These are phyloP conservation scores for Ustilago bromivora DNA, from an alignment of 1,284 basidiomycete genomes.

Conservation along the genomic window DNA sequence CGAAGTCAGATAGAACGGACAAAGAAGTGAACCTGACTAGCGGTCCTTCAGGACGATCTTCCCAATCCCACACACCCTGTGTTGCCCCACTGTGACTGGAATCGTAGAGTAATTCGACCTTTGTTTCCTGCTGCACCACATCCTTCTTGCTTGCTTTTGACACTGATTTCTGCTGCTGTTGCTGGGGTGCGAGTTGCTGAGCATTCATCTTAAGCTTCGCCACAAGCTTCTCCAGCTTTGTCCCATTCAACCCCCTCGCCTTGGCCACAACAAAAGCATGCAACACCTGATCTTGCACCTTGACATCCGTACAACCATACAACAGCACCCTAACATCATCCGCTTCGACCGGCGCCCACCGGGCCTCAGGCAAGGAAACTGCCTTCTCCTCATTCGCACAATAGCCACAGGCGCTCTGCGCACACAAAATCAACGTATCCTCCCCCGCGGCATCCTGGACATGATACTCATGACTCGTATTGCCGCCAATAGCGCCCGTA, in stretches of 20 bases:
- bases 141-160: neutral
- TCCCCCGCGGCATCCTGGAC: conserved; percentile 67
- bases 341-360: conserved; percentile 19
- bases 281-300: conserved; percentile 43
- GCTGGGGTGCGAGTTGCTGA: neutral
- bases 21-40: conserved; percentile 49
- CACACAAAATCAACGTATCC: conserved; percentile 68
- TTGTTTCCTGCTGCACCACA: neutral
- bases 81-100: conserved; percentile 1
- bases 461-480: conserved; percentile 70
- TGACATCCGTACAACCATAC: conserved; percentile 33
- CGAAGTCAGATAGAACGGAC: conserved; percentile 45
- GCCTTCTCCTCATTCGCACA: conserved; percentile 69
- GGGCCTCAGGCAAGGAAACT: conserved; percentile 35
- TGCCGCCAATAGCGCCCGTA: conserved; percentile 70
- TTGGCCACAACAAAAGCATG: conserved; percentile 51
- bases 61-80: conserved; percentile 55
- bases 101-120: conserved; percentile 38
- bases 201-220: neutral
- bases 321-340: conserved; percentile 49
- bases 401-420: conserved; percentile 55
- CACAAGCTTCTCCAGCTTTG: conserved; percentile 53
- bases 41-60: conserved; percentile 58
- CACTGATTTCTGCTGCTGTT: neutral
- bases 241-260: conserved; percentile 47